phyloP scores from a whole-genome alignment of 2,329 filamentous ascomycete species.

The Sporothrix globosa region DNA sequence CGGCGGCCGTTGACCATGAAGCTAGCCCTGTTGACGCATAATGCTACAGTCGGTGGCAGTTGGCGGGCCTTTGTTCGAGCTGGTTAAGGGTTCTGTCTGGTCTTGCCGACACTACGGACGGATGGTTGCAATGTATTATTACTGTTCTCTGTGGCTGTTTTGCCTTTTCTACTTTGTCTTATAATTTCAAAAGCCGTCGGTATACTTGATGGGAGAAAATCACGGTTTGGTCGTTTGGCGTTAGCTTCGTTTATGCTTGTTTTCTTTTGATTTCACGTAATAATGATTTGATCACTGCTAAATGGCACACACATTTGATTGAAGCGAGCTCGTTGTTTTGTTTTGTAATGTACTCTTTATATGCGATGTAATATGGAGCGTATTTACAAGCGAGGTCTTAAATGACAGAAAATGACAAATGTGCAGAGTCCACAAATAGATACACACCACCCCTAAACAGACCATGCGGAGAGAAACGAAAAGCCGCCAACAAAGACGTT shows the following conservation, averaged over 20 bases:
- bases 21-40: conserved; percentile 1
- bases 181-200: background rate
- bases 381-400: conserved; percentile 20
- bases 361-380: conserved; percentile 15
- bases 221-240: background rate
- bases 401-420: conserved; percentile 8
- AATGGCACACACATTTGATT: background rate
- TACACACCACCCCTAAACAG: background rate
- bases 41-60: background rate
- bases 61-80: background rate
- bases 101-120: background rate
- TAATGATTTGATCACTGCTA: background rate
- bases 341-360: conserved; percentile 7
- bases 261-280: background rate
- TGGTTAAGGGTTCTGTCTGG: background rate
- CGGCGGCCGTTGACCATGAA: background rate
- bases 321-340: background rate
- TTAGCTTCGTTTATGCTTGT: background rate
- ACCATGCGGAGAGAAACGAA: background rate
- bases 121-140: background rate
- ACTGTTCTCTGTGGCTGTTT: background rate
- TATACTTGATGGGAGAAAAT: background rate
- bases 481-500: background rate
- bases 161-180: background rate
- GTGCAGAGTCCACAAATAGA: background rate